A percentile compares a stretch with the other conserved stretches of the same genome.
Conservation (phyloP, 176 grass and related monocot species). For the Guadua angustifolia region DNA sequence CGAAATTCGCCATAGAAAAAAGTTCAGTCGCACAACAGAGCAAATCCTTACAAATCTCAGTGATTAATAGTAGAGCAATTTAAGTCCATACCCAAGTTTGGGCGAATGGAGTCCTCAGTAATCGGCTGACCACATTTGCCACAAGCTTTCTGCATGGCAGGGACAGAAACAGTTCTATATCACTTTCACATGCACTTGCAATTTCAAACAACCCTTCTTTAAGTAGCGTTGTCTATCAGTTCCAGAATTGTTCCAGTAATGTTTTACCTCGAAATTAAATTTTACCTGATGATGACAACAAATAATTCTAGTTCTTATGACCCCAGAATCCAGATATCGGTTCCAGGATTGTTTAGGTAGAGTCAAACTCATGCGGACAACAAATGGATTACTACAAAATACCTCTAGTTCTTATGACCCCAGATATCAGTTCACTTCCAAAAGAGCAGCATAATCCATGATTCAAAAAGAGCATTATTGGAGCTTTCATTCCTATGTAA, state of each 20-base stretch:
- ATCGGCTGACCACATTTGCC: constrained; percentile 67
- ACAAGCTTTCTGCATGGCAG: constrained; percentile 79
- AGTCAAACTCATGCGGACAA: no score
- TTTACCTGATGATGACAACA: neutral
- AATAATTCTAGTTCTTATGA: neutral
- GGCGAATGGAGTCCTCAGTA: constrained; percentile 57
- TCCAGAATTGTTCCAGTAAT: neutral
- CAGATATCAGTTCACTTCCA: neutral
- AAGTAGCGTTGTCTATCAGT: neutral
- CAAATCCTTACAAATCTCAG: neutral
- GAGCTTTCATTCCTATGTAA: neutral
- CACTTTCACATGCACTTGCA: constrained; percentile 31
- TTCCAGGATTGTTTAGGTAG: no score
- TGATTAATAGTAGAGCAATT: neutral
- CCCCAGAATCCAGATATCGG: neutral
- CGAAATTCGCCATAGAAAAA: neutral
- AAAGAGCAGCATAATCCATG: neutral
- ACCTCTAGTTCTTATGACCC: no score
- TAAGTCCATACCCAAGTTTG: constrained; percentile 68
- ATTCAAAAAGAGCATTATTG: neutral
- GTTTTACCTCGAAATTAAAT: constrained; percentile 15
- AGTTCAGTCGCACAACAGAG: neutral
- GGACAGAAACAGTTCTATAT: constrained; percentile 17
- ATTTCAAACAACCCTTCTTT: constrained; percentile 2
- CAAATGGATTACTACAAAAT: no score